Evolutionary conservation across 305 asterid species (phyloP).

Genomic region (Fraxinus albicans): DNA sequence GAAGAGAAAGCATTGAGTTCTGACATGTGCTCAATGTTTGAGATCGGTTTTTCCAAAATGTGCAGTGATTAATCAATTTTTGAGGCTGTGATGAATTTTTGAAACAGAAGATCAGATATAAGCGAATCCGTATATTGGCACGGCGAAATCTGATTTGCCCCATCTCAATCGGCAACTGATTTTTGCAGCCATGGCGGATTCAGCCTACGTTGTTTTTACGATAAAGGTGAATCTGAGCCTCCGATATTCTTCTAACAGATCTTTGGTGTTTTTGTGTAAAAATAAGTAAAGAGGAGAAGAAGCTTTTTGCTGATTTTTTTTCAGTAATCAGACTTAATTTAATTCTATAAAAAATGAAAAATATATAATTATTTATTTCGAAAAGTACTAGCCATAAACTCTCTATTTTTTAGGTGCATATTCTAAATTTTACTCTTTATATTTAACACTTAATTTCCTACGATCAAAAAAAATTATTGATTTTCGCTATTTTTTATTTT

Average conservation of each 20-base stretch:
- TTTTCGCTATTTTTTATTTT: too few species aligned
- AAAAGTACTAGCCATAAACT: too few species aligned
- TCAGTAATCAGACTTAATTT: not conserved
- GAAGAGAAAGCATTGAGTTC: constrained; percentile 20
- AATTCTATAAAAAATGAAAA: too few species aligned
- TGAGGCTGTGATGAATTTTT: constrained; percentile 26
- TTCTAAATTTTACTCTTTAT: too few species aligned
- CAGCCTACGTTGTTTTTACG: not conserved
- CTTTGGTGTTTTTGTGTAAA: not conserved
- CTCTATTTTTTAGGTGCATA: too few species aligned
- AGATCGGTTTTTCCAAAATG: not conserved
- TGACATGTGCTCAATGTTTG: not conserved
- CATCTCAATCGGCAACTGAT: constrained; percentile 8
- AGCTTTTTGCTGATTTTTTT: too few species aligned
- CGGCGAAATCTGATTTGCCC: constrained; percentile 22
- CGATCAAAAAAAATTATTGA: too few species aligned
- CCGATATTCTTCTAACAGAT: not conserved
- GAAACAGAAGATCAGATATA: not conserved
- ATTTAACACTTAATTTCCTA: too few species aligned
- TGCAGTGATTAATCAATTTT: not conserved
- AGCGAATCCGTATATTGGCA: constrained; percentile 29
- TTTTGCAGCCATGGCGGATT: constrained; percentile 31
- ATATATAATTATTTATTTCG: too few species aligned
- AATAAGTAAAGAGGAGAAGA: too few species aligned
- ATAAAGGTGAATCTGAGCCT: constrained; percentile 25